Conservation (phyloP, 2,329 filamentous ascomycete species). For the Bipolaris gigantea region DNA sequence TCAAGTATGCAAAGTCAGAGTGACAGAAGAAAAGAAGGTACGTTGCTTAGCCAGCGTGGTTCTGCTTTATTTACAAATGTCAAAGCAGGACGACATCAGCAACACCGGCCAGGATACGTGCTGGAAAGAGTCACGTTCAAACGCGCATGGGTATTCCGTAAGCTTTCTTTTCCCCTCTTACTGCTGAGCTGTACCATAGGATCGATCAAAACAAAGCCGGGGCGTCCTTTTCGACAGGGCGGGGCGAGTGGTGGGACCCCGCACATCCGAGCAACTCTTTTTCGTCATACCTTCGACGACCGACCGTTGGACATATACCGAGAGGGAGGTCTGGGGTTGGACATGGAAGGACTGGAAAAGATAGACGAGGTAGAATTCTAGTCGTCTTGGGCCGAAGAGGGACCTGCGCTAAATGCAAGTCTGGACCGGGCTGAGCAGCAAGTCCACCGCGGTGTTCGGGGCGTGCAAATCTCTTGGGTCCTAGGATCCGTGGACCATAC, state of each 20-base stretch:
- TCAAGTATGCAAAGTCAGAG: neutral
- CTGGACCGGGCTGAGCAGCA: neutral
- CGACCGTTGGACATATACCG: neutral
- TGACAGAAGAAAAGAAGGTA: neutral
- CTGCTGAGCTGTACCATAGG: neutral
- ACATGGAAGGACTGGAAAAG: neutral
- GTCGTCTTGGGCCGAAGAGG: neutral
- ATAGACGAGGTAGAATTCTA: neutral
- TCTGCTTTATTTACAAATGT: neutral
- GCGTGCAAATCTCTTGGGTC: neutral
- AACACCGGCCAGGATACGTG: neutral
- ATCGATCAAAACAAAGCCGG: slow-evolving; percentile 6
- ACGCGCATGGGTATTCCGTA: neutral
- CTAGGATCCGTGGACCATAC: slow-evolving; percentile 1
- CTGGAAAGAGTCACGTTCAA: neutral
- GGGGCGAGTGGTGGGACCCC: slow-evolving; percentile 19
- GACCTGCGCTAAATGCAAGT: neutral
- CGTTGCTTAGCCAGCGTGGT: neutral
- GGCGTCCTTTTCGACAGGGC: slow-evolving; percentile 22
- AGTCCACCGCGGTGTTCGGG: neutral
- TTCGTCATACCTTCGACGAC: neutral
- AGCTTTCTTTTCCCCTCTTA: neutral
- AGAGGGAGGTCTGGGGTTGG: too few species aligned
- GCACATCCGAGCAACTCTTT: slow-evolving; percentile 2
- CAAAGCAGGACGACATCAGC: neutral